Evolutionary conservation across 129 eudicot genomes (phyloP).

Genomic region (Artemisia annua): DNA sequence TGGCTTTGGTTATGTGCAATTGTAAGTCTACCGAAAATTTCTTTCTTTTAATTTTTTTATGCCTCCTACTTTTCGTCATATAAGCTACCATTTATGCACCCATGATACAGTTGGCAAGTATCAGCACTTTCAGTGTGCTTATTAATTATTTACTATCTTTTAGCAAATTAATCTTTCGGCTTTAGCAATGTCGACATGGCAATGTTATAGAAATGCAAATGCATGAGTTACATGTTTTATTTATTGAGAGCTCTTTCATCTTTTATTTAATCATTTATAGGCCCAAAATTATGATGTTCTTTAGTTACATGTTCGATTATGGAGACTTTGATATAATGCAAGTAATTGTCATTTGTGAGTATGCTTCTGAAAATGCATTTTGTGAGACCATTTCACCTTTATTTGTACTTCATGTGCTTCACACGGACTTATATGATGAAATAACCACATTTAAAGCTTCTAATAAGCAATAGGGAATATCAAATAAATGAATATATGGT

Average conservation of each 20-base stretch:
- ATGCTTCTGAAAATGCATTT: not conserved
- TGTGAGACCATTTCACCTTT: not conserved
- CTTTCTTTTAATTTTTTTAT: not conserved
- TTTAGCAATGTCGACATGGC: not conserved
- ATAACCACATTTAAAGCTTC: not conserved
- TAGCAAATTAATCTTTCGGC: not conserved
- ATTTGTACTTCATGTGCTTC: not conserved
- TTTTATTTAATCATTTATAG: not conserved
- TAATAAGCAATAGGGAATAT: not conserved
- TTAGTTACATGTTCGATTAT: not conserved
- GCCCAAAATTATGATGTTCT: not conserved
- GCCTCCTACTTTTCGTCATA: not conserved
- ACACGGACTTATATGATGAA: not conserved
- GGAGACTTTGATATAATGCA: not conserved
- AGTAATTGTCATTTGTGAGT: not conserved
- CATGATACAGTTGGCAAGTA: not conserved
- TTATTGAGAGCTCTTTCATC: not conserved
- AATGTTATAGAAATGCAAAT: constrained; percentile 4
- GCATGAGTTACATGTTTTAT: not conserved
- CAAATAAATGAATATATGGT: not conserved
- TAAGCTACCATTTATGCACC: not conserved
- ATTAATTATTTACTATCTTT: not conserved
- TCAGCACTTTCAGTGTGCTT: not conserved
- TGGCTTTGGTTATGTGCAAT: constrained; percentile 90
- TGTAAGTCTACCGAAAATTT: constrained; percentile 53